phyloP scores from a whole-genome alignment of 2,329 filamentous ascomycete species.

The Curvularia hawaiiensis region DNA sequence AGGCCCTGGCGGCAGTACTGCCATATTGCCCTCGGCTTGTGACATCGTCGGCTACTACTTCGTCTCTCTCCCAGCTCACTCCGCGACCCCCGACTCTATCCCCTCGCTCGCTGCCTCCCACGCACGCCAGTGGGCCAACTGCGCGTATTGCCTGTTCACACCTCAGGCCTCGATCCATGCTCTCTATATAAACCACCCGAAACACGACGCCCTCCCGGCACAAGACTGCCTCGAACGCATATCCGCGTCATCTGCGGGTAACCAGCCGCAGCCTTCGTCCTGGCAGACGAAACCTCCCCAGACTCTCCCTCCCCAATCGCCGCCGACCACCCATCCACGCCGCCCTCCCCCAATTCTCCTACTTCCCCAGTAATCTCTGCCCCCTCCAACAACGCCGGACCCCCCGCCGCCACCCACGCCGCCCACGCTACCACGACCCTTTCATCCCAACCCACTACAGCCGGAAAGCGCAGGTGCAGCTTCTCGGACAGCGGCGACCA shows the following conservation, averaged over 20 bases:
- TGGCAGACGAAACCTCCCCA: constrained; percentile 71
- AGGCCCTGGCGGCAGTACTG: constrained; percentile 11
- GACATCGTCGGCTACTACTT: constrained; percentile 30
- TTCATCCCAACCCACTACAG: constrained; percentile 21
- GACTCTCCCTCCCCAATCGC: constrained; percentile 64
- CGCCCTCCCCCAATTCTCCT: constrained; percentile 17
- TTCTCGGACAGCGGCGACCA: constrained; percentile 37
- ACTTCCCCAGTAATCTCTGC: constrained; percentile 18
- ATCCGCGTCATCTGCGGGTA: constrained; percentile 42
- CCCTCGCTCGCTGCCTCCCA: constrained; percentile 7
- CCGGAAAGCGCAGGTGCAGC: constrained; percentile 43
- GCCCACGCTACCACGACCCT: constrained; percentile 22
- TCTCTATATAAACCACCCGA: constrained; percentile 7
- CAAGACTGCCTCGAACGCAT: constrained; percentile 28
- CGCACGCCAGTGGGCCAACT: background rate
- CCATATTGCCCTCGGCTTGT: constrained; percentile 26
- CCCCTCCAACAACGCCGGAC: constrained; percentile 25
- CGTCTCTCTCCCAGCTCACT: constrained; percentile 8
- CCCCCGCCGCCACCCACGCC: constrained; percentile 18
- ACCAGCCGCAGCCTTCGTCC: constrained; percentile 59
- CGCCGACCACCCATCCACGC: constrained; percentile 68
- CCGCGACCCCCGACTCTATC: constrained; percentile 12
- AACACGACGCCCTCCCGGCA: constrained; percentile 25
- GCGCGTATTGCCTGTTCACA: background rate
- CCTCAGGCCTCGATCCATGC: constrained; percentile 1